Evolutionary conservation across 108 stramenopile genomes (phyloP).

Genomic region (Discostella pseudostelligera): DNA sequence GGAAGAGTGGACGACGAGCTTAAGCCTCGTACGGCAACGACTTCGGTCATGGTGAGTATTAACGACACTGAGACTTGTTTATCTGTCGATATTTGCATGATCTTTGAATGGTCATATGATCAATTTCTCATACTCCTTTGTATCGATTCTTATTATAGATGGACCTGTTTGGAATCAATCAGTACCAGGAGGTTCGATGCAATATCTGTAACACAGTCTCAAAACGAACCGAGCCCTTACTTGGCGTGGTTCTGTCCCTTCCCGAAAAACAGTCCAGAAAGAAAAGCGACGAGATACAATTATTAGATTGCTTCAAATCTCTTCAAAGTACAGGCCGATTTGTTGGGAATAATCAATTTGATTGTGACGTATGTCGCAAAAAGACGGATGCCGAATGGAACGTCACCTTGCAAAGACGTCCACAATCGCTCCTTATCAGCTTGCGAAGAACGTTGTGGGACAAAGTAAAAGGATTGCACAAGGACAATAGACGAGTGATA

Average conservation of each 20-base stretch:
- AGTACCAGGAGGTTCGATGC: slow-evolving; percentile 47
- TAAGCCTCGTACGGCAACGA: slow-evolving; percentile 29
- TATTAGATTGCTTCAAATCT: slow-evolving; percentile 39
- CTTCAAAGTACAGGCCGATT: slow-evolving; percentile 33
- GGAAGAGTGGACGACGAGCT: slow-evolving; percentile 48
- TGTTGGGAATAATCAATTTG: slow-evolving; percentile 33
- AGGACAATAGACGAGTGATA: slow-evolving; percentile 37
- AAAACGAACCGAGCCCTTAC: slow-evolving; percentile 41
- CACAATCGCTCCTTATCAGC: slow-evolving; percentile 45
- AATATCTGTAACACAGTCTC: slow-evolving; percentile 42
- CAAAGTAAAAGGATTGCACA: slow-evolving; percentile 42
- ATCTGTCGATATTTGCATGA: too few relatives aligned
- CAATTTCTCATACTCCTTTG: not conserved
- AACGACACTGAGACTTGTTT: not conserved
- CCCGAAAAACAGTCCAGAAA: slow-evolving; percentile 22
- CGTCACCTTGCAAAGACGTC: slow-evolving; percentile 33
- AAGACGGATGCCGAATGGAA: slow-evolving; percentile 43
- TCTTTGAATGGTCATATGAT: too few relatives aligned
- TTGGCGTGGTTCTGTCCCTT: slow-evolving; percentile 41
- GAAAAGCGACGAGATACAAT: slow-evolving; percentile 9
- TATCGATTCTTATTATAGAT: not conserved
- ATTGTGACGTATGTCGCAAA: slow-evolving; percentile 37
- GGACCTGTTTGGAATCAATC: slow-evolving; percentile 50
- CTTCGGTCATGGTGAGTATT: slow-evolving; percentile 24
- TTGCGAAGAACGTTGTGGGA: slow-evolving; percentile 42